These are phyloP conservation scores for Metarhizium sp. DNA, from an alignment of 2,329 filamentous ascomycete species.

Conservation along the genomic window DNA sequence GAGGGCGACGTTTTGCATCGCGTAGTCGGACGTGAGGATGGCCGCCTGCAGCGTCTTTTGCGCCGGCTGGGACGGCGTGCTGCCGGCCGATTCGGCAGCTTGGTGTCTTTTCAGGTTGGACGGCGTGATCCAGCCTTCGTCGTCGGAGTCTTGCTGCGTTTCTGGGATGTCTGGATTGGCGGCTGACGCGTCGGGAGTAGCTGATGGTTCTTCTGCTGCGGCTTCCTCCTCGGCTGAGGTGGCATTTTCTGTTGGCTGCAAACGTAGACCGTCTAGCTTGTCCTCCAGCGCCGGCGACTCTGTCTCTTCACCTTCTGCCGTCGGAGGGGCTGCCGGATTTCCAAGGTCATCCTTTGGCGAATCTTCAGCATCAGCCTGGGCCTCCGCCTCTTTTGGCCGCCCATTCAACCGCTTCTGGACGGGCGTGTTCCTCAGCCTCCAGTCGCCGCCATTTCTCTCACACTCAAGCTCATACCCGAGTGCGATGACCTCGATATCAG, in stretches of 20 bases:
- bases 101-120: constrained; percentile 83
- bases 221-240: constrained; percentile 1
- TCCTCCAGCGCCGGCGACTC: constrained; percentile 9
- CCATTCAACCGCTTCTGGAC: constrained; percentile 73
- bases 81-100: constrained; percentile 47
- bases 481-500: constrained; percentile 83
- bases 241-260: constrained; percentile 8
- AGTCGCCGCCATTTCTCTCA: constrained; percentile 82
- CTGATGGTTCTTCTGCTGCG: not conserved
- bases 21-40: constrained; percentile 91
- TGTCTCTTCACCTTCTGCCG: constrained; percentile 13
- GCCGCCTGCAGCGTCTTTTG: constrained; percentile 70
- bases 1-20: constrained; percentile 94
- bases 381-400: constrained; percentile 23
- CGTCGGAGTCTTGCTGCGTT: constrained; percentile 26
- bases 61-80: constrained; percentile 38
- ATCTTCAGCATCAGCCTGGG: constrained; percentile 15
- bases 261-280: constrained; percentile 13
- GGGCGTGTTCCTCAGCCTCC: constrained; percentile 69
- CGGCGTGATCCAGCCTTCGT: constrained; percentile 87
- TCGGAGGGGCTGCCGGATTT: not conserved
- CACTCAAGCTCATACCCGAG: constrained; percentile 92
- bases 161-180: constrained; percentile 8
- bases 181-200: not conserved
- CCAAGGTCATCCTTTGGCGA: not conserved